Conservation (phyloP, 495 filamentous ascomycete genomes). For the Aspergillus diversus region DNA sequence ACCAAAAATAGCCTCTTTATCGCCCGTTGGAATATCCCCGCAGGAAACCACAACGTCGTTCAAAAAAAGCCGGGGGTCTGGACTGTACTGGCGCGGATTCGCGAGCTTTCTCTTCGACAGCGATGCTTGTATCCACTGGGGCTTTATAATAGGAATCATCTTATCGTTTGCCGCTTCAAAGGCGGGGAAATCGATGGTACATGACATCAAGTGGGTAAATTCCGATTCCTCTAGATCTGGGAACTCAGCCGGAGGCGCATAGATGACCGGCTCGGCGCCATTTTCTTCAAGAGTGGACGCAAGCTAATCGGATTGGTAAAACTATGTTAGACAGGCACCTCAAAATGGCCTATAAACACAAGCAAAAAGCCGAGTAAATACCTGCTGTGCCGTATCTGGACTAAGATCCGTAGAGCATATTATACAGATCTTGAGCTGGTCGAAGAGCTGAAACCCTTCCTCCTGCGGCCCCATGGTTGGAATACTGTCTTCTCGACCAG, state of each 20-base stretch:
- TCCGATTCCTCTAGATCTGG: constrained; percentile 60
- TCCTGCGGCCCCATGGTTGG: constrained; percentile 36
- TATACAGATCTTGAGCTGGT: constrained; percentile 46
- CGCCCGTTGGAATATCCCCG: constrained; percentile 80
- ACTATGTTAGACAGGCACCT: constrained; percentile 8
- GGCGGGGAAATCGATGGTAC: constrained; percentile 83
- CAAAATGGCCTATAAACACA: background rate
- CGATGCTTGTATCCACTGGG: constrained; percentile 75
- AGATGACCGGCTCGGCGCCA: constrained; percentile 55
- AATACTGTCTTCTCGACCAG: background rate
- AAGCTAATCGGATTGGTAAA: constrained; percentile 27
- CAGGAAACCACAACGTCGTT: constrained; percentile 77
- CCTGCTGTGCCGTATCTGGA: constrained; percentile 47
- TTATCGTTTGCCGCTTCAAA: constrained; percentile 70
- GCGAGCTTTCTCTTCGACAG: constrained; percentile 69
- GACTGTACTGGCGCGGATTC: constrained; percentile 81
- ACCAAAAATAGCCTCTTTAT: constrained; percentile 90
- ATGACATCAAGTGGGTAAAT: constrained; percentile 82
- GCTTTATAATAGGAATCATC: constrained; percentile 83
- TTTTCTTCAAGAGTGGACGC: constrained; percentile 49
- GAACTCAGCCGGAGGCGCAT: constrained; percentile 46
- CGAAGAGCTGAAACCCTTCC: constrained; percentile 43
- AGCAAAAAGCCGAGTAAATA: constrained; percentile 22
- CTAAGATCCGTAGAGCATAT: constrained; percentile 53
- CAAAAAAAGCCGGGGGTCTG: constrained; percentile 89